These are phyloP conservation scores for Colletotrichum salicis DNA, from an alignment of 2,329 filamentous ascomycete species.

Conservation along the genomic window DNA sequence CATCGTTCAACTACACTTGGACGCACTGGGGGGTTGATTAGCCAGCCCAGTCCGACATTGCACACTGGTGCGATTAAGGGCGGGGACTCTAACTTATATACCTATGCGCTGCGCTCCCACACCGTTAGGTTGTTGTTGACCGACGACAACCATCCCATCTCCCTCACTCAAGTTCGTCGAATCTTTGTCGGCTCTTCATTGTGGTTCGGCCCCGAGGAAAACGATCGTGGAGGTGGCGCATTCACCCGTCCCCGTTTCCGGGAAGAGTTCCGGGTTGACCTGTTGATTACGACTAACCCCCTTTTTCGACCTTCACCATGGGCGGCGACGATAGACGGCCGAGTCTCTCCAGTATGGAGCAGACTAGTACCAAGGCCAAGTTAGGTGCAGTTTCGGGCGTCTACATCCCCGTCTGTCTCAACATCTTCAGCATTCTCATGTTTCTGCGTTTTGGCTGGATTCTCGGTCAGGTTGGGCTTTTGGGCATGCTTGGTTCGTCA, in stretches of 20 bases:
- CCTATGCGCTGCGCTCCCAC: conserved; percentile 5
- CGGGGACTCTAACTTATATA: conserved; percentile 20
- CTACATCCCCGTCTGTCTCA: conserved; percentile 88
- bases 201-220: conserved; percentile 9
- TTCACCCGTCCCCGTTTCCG: not conserved
- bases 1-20: conserved; percentile 31
- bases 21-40: conserved; percentile 11
- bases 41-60: conserved; percentile 2
- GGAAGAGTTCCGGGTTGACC: not conserved
- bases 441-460: conserved; percentile 90
- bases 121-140: not conserved
- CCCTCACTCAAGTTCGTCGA: not conserved
- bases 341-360: conserved; percentile 45
- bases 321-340: conserved; percentile 32
- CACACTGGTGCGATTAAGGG: conserved; percentile 15
- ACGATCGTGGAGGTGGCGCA: conserved; percentile 17
- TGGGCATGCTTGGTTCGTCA: conserved; percentile 79
- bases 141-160: not conserved
- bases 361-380: conserved; percentile 62
- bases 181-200: not conserved
- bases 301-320: conserved; percentile 15
- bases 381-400: conserved; percentile 82
- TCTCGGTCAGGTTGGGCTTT: conserved; percentile 79
- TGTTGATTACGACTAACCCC: not conserved
- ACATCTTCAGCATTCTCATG: conserved; percentile 91